phyloP scores from a whole-genome alignment of 2,329 filamentous ascomycete genomes.

The Colletotrichum sp. region DNA sequence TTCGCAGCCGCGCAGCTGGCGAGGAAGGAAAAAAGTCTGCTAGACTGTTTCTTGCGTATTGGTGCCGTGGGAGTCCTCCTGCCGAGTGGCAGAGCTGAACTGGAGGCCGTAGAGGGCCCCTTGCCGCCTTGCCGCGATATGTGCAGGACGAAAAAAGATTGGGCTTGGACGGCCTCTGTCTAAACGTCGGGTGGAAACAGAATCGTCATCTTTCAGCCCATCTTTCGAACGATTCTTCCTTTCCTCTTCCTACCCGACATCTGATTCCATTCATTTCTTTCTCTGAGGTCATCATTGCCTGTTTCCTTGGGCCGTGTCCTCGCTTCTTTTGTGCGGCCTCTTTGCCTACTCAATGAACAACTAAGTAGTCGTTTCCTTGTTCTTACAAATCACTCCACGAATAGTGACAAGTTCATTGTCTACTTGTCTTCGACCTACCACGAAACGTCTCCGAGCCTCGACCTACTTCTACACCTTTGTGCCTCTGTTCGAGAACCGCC shows the following conservation, averaged over 20 bases:
- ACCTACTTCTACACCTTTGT: constrained; percentile 19
- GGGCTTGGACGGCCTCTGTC: neutral
- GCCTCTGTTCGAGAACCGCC: neutral
- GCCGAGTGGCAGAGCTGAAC: constrained; percentile 1
- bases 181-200: constrained; percentile 14
- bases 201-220: constrained; percentile 21
- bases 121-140: constrained; percentile 15
- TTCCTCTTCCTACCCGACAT: neutral
- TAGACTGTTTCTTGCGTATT: neutral
- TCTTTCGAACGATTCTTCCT: constrained; percentile 1
- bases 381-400: neutral
- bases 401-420: constrained; percentile 16
- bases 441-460: constrained; percentile 11
- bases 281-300: constrained; percentile 10
- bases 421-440: neutral
- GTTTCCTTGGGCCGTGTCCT: neutral
- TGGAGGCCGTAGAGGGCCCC: neutral
- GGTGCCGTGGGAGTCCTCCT: constrained; percentile 4
- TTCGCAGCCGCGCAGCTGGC: constrained; percentile 1
- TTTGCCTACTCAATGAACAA: neutral
- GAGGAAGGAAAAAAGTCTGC: neutral
- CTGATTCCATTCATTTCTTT: neutral
- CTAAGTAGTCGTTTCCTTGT: neutral
- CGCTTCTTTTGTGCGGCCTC: constrained; percentile 11
- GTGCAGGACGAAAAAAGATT: neutral